These are phyloP conservation scores for Melanopsichium pennsylvanicum DNA, from an alignment of 1,284 basidiomycete genomes.

Conservation along the genomic window DNA sequence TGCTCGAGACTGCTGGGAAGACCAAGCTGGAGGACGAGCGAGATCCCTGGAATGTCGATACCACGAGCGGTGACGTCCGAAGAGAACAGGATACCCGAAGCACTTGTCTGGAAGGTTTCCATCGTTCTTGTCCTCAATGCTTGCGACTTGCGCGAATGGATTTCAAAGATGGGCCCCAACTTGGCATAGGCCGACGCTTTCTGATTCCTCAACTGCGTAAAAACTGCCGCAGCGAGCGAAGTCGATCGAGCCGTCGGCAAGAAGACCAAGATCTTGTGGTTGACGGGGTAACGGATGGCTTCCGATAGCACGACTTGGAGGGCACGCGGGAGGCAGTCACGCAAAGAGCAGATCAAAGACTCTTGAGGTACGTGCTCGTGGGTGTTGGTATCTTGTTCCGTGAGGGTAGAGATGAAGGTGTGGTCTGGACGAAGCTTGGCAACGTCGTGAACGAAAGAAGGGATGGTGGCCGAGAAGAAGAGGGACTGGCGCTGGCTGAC, in stretches of 20 bases:
- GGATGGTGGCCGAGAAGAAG: slow-evolving; percentile 69
- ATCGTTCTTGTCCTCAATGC: slow-evolving; percentile 41
- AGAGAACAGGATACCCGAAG: slow-evolving; percentile 76
- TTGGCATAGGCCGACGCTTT: slow-evolving; percentile 13
- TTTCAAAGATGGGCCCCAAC: slow-evolving; percentile 41
- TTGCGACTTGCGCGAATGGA: slow-evolving; percentile 55
- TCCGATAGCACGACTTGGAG: slow-evolving; percentile 67
- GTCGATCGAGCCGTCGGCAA: slow-evolving; percentile 76
- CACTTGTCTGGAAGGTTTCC: slow-evolving; percentile 69
- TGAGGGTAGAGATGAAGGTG: slow-evolving; percentile 74
- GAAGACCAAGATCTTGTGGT: slow-evolving; percentile 68
- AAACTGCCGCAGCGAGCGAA: slow-evolving; percentile 69
- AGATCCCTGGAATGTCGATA: slow-evolving; percentile 69
- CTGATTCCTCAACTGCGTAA: slow-evolving; percentile 23
- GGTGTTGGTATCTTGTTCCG: slow-evolving; percentile 73
- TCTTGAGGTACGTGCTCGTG: slow-evolving; percentile 75
- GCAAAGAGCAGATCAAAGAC: slow-evolving; percentile 27
- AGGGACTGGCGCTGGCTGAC: slow-evolving; percentile 68
- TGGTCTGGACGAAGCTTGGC: slow-evolving; percentile 67
- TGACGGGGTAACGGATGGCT: slow-evolving; percentile 44
- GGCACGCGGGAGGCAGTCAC: slow-evolving; percentile 69
- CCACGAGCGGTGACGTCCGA: slow-evolving; percentile 91
- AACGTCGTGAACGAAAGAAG: slow-evolving; percentile 66
- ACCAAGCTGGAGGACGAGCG: slow-evolving; percentile 73
- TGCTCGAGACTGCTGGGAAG: slow-evolving; percentile 47